Evolutionary conservation across 2,329 filamentous ascomycete species (phyloP).

Genomic region (Tolypocladium tundrense): DNA sequence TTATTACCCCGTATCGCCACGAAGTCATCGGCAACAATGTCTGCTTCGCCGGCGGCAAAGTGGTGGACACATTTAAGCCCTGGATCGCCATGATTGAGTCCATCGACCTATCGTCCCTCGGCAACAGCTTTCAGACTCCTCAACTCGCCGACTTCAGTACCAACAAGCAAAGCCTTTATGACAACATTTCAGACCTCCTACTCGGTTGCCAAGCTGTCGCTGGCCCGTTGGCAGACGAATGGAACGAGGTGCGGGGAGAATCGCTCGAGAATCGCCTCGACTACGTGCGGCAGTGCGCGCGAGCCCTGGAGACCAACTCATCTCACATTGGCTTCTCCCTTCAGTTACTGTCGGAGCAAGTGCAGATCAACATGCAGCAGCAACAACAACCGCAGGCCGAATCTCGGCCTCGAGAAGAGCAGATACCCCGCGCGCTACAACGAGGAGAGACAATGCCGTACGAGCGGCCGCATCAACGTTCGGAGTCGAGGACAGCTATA

Average conservation of each 20-base stretch:
- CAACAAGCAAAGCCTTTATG: slow-evolving; percentile 90
- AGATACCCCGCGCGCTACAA: slow-evolving; percentile 39
- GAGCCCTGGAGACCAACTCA: slow-evolving; percentile 76
- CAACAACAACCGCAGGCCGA: slow-evolving; percentile 25
- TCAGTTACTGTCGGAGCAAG: slow-evolving; percentile 75
- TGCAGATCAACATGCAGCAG: slow-evolving; percentile 47
- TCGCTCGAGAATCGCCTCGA: slow-evolving; percentile 79
- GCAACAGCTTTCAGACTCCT: slow-evolving; percentile 70
- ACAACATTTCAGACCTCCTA: slow-evolving; percentile 82
- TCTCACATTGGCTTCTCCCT: slow-evolving; percentile 82
- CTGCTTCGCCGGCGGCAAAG: slow-evolving; percentile 66
- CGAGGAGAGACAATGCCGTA: slow-evolving; percentile 49
- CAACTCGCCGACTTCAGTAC: slow-evolving; percentile 78
- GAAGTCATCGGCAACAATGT: slow-evolving; percentile 72
- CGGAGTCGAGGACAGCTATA: slow-evolving; percentile 40
- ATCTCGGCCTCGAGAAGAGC: slow-evolving; percentile 32
- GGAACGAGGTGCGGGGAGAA: slow-evolving; percentile 85
- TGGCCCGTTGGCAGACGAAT: slow-evolving; percentile 85
- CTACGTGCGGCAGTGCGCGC: slow-evolving; percentile 65
- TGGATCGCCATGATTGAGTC: slow-evolving; percentile 89
- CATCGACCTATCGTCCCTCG: slow-evolving; percentile 73
- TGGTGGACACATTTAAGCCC: slow-evolving; percentile 79
- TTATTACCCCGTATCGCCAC: slow-evolving; percentile 70
- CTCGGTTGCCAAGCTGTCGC: slow-evolving; percentile 85
- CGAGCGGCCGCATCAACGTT: slow-evolving; percentile 43